Percentiles rank a stretch among this genome's conserved stretches.
These are phyloP conservation scores for Ballota nigra DNA, from an alignment of 257 asterid species.

Conservation along the genomic window DNA sequence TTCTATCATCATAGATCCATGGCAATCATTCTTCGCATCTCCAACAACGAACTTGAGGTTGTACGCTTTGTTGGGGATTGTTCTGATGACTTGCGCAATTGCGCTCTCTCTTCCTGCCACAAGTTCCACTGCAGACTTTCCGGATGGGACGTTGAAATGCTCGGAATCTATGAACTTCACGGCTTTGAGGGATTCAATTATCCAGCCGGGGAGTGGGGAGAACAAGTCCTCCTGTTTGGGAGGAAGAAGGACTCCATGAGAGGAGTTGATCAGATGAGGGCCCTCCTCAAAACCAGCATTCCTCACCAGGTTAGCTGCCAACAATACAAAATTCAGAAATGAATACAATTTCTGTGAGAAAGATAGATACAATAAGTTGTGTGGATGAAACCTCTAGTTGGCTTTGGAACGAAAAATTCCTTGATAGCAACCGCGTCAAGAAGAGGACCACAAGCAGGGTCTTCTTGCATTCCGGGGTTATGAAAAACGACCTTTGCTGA, in stretches of 20 bases:
- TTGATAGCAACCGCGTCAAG: constrained; percentile 87
- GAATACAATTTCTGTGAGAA: neutral
- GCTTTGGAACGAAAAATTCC: constrained; percentile 55
- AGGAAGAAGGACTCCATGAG: constrained; percentile 83
- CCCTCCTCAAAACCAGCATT: constrained; percentile 85
- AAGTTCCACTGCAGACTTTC: constrained; percentile 66
- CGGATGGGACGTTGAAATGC: constrained; percentile 72
- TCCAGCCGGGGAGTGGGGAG: constrained; percentile 95
- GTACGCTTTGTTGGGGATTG: constrained; percentile 51
- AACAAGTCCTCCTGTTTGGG: constrained; percentile 63
- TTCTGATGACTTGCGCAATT: constrained; percentile 64
- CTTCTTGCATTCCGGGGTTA: constrained; percentile 81
- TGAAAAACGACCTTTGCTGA: constrained; percentile 49
- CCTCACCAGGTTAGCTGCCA: constrained; percentile 64
- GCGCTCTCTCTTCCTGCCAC: constrained; percentile 85
- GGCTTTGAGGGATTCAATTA: constrained; percentile 71
- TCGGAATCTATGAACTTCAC: constrained; percentile 63
- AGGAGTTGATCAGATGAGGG: constrained; percentile 64
- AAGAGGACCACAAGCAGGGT: constrained; percentile 89
- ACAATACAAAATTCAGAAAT: neutral
- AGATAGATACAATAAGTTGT: neutral
- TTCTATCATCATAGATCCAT: constrained; percentile 81
- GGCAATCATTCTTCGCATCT: constrained; percentile 76
- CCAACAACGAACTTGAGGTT: constrained; percentile 52
- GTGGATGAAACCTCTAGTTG: constrained; percentile 40